Conservation (phyloP, 2,329 filamentous ascomycete genomes). For the Juglanconis oblonga region DNA sequence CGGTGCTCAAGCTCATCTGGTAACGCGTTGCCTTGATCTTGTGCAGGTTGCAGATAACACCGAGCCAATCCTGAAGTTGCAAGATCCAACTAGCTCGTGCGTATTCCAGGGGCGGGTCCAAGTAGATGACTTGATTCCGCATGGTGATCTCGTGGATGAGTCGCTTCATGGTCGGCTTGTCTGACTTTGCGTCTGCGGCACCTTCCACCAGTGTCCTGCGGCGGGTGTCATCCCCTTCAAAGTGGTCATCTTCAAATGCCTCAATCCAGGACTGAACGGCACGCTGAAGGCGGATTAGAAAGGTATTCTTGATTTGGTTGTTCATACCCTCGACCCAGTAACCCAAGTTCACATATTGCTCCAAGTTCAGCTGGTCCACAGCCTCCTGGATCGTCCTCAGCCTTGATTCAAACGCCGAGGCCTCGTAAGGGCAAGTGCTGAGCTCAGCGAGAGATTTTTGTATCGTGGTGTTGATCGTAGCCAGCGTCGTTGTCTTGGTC, state of each 20-base stretch:
- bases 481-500: slow-evolving; percentile 76
- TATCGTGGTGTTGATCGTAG: slow-evolving; percentile 73
- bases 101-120: slow-evolving; percentile 89
- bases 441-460: slow-evolving; percentile 83
- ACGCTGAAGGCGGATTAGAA: slow-evolving; percentile 77
- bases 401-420: slow-evolving; percentile 73
- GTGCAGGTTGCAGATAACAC: slow-evolving; percentile 84
- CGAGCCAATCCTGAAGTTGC: slow-evolving; percentile 91
- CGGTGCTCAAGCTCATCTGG: slow-evolving; percentile 77
- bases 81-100: slow-evolving; percentile 91
- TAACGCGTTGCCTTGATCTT: slow-evolving; percentile 96
- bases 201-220: slow-evolving; percentile 47
- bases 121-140: slow-evolving; percentile 95
- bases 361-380: slow-evolving; percentile 93
- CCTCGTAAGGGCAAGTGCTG: slow-evolving; percentile 78
- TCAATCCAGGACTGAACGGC: slow-evolving; percentile 86
- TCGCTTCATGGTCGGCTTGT: slow-evolving; percentile 64
- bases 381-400: slow-evolving; percentile 85
- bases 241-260: slow-evolving; percentile 68
- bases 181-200: slow-evolving; percentile 37
- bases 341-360: slow-evolving; percentile 90
- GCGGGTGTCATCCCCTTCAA: slow-evolving; percentile 45
- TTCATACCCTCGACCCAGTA: slow-evolving; percentile 91
- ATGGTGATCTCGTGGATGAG: slow-evolving; percentile 92
- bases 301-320: slow-evolving; percentile 73